A percentile compares a stretch with the other conserved stretches of the same genome.
phyloP scores from a whole-genome alignment of 2,329 filamentous ascomycete species.

The Pestalotiopsis sp. region DNA sequence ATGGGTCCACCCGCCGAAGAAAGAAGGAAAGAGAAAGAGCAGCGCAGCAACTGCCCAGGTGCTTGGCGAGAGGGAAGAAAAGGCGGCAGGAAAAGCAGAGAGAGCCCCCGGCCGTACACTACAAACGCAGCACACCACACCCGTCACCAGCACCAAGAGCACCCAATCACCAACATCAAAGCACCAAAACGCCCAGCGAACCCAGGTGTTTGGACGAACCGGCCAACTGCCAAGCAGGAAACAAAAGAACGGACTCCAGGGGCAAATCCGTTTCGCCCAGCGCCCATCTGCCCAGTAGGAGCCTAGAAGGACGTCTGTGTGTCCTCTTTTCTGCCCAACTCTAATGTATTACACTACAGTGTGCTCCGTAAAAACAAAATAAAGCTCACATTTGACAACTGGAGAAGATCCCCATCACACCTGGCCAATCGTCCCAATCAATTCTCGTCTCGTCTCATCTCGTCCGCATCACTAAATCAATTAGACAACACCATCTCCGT shows the following conservation, averaged over 20 bases:
- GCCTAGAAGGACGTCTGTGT: background rate
- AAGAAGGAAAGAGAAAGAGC: background rate
- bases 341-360: background rate
- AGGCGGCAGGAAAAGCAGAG: background rate
- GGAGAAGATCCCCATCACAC: background rate
- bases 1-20: background rate
- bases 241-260: background rate
- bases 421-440: background rate
- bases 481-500: background rate
- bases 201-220: background rate
- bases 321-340: background rate
- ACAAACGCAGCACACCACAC: too few relatives aligned
- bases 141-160: background rate
- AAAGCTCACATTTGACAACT: background rate
- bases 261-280: background rate
- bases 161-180: background rate
- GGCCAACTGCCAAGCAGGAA: background rate
- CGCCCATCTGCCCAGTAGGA: background rate
- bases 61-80: background rate
- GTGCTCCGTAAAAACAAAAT: background rate
- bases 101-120: background rate
- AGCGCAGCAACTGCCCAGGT: background rate
- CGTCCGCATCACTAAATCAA: background rate
- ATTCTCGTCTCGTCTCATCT: background rate
- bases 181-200: background rate